Evolutionary conservation across 768 basidiomycete genomes (phyloP).

Genomic region (Russula dissimulans): DNA sequence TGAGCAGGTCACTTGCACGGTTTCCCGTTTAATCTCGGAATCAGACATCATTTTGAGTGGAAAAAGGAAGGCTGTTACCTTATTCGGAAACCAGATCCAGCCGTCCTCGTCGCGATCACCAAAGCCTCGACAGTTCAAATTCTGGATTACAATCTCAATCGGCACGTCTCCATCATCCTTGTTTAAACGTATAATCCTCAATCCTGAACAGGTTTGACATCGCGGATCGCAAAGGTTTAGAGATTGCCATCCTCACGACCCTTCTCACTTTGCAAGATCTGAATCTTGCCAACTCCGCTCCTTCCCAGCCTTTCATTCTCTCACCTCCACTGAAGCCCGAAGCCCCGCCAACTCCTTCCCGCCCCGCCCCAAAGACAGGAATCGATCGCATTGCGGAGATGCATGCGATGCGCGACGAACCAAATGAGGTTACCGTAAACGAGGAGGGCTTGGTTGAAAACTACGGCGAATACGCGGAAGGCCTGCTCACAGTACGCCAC

Average conservation of each 20-base stretch:
- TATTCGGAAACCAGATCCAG: slow-evolving; percentile 78
- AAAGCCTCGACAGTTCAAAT: slow-evolving; percentile 68
- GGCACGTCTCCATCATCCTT: slow-evolving; percentile 31
- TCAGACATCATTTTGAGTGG: slow-evolving; percentile 80
- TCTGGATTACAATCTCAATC: slow-evolving; percentile 75
- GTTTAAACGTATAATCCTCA: background rate
- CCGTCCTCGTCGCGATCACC: slow-evolving; percentile 74
- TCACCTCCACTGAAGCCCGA: background rate
- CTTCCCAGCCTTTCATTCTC: slow-evolving; percentile 5
- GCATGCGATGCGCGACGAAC: slow-evolving; percentile 55
- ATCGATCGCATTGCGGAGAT: slow-evolving; percentile 63
- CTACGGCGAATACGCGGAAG: slow-evolving; percentile 60
- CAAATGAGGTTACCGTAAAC: slow-evolving; percentile 64
- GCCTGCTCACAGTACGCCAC: slow-evolving; percentile 46
- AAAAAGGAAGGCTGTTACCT: slow-evolving; percentile 76
- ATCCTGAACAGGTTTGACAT: slow-evolving; percentile 58
- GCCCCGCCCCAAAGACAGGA: slow-evolving; percentile 55
- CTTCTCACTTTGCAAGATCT: slow-evolving; percentile 70
- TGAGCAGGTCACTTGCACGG: slow-evolving; percentile 10
- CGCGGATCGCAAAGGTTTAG: slow-evolving; percentile 75
- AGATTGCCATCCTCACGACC: slow-evolving; percentile 69
- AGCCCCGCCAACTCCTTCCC: slow-evolving; percentile 44
- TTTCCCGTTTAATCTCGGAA: background rate
- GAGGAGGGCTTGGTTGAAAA: slow-evolving; percentile 56
- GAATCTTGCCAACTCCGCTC: slow-evolving; percentile 44